Evolutionary conservation across 2,329 filamentous ascomycete genomes (phyloP).

Genomic region (Fusarium continuum): DNA sequence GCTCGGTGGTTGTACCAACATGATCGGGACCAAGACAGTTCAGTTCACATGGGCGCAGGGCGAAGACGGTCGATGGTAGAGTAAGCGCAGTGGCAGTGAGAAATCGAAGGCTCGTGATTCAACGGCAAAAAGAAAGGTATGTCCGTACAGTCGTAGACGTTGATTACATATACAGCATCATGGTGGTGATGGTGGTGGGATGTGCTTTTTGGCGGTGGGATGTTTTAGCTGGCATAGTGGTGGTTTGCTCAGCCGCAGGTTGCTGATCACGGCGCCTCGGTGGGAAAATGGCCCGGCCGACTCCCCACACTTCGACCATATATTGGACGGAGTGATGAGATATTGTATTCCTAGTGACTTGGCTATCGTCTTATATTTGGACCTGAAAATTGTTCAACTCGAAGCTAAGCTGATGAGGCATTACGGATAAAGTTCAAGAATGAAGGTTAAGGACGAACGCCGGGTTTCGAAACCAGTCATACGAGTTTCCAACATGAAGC

Average conservation of each 20-base stretch:
- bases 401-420: no score
- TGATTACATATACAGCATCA: slow-evolving; percentile 25
- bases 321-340: not conserved
- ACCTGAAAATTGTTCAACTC: no score
- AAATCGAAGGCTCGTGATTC: not conserved
- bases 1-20: slow-evolving; percentile 52
- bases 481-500: no score
- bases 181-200: slow-evolving; percentile 3
- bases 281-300: slow-evolving; percentile 38
- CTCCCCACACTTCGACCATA: slow-evolving; percentile 18
- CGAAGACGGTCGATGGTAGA: slow-evolving; percentile 13
- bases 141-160: not conserved
- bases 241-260: slow-evolving; percentile 25
- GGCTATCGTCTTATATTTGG: no score
- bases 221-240: slow-evolving; percentile 23
- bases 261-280: slow-evolving; percentile 31
- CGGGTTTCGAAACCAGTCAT: no score
- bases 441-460: no score
- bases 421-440: no score
- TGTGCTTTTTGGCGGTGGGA: slow-evolving; percentile 34
- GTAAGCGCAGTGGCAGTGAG: not conserved
- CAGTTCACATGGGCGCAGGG: slow-evolving; percentile 48
- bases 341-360: no score
- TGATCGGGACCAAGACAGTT: slow-evolving; percentile 49
- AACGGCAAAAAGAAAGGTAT: not conserved